These are phyloP conservation scores for Calocybe cyanea DNA, from an alignment of 768 basidiomycete genomes.

Conservation along the genomic window DNA sequence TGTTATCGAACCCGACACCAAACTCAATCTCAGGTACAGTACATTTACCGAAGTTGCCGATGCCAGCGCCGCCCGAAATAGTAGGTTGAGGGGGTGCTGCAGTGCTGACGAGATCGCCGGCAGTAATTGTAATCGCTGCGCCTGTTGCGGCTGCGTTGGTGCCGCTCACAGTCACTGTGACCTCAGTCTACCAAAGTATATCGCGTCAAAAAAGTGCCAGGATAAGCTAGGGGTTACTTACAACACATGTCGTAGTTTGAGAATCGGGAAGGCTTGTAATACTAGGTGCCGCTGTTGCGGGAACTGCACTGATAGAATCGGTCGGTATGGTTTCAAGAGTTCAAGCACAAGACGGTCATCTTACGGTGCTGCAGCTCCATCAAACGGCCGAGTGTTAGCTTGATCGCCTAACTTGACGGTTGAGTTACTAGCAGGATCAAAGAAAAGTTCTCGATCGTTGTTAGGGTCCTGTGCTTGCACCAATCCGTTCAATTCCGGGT, in stretches of 20 bases:
- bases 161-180: constrained; percentile 34
- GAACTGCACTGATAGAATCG: background rate
- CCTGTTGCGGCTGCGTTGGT: constrained; percentile 23
- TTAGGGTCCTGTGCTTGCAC: constrained; percentile 51
- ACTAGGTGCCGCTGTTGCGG: constrained; percentile 8
- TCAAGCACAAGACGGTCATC: background rate
- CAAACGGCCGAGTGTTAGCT: constrained; percentile 45
- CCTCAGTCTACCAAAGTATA: constrained; percentile 18
- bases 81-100: constrained; percentile 12
- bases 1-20: constrained; percentile 50
- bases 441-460: constrained; percentile 50
- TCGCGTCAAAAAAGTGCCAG: background rate
- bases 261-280: constrained; percentile 11
- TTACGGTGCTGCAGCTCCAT: constrained; percentile 22
- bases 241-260: constrained; percentile 10
- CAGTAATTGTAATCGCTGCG: constrained; percentile 25
- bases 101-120: constrained; percentile 22
- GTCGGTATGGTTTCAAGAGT: background rate
- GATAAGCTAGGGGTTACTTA: constrained; percentile 2
- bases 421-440: constrained; percentile 36
- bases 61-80: constrained; percentile 12
- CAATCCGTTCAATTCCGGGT: constrained; percentile 43
- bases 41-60: constrained; percentile 52
- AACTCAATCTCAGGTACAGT: constrained; percentile 57
- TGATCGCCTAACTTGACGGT: constrained; percentile 46